These are phyloP conservation scores for Pilobolus umbonatus DNA, from an alignment of 192 early-diverging fungal species.

Conservation along the genomic window DNA sequence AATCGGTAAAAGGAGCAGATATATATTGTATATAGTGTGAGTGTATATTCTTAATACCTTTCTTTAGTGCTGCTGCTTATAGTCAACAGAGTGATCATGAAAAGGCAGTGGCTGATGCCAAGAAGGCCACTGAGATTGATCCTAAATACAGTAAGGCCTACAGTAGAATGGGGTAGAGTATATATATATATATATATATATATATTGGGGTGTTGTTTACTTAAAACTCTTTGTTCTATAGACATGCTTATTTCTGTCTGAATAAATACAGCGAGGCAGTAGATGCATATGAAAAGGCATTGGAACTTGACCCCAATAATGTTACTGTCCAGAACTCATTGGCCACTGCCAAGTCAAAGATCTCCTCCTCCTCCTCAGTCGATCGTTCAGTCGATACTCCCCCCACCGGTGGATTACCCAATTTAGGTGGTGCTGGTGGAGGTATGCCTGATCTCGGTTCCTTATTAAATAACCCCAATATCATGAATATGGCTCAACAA, in stretches of 20 bases:
- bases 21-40: background rate
- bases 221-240: conserved; percentile 1
- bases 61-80: conserved; percentile 84
- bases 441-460: conserved; percentile 63
- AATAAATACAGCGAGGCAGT: conserved; percentile 80
- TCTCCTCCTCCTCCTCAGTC: conserved; percentile 18
- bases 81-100: conserved; percentile 84
- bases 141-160: conserved; percentile 91
- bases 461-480: conserved; percentile 88
- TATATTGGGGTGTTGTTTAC: background rate
- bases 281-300: conserved; percentile 86
- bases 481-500: conserved; percentile 94
- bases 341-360: conserved; percentile 60
- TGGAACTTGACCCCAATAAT: conserved; percentile 81
- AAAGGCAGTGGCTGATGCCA: conserved; percentile 84
- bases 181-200: background rate
- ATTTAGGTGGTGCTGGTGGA: conserved; percentile 32
- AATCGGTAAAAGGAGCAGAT: conserved; percentile 66
- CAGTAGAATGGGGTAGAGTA: conserved; percentile 74
- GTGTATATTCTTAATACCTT: background rate
- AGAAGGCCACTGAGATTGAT: conserved; percentile 78
- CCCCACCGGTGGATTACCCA: conserved; percentile 32
- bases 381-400: conserved; percentile 29
- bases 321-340: conserved; percentile 74
- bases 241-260: conserved; percentile 89